Conservation (phyloP, 257 asterid genomes). For the Primulina huaijiensis region DNA sequence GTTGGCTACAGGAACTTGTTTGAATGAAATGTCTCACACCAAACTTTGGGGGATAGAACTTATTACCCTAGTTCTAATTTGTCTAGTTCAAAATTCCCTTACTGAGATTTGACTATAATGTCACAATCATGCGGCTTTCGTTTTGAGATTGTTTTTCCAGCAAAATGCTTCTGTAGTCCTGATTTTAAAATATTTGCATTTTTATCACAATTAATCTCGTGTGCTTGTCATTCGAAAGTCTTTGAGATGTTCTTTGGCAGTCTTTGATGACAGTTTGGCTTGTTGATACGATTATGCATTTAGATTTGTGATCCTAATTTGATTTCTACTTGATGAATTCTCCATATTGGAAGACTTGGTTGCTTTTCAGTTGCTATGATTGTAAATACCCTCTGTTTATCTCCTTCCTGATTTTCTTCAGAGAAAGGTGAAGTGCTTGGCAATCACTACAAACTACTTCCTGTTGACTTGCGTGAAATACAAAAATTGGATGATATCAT, state of each 20-base stretch:
- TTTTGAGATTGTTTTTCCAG: background rate
- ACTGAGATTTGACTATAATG: too few species aligned
- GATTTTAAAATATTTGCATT: background rate
- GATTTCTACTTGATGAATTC: slow-evolving; percentile 12
- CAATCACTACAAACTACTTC: slow-evolving; percentile 86
- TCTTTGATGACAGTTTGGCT: background rate
- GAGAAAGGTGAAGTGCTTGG: slow-evolving; percentile 91
- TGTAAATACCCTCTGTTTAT: slow-evolving; percentile 2
- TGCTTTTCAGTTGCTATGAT: slow-evolving; percentile 9
- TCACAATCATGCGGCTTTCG: too few species aligned
- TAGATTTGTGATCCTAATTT: background rate
- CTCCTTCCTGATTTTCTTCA: slow-evolving; percentile 37
- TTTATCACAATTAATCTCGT: background rate
- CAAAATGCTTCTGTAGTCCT: background rate
- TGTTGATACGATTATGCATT: slow-evolving; percentile 1
- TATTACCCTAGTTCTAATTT: too few species aligned
- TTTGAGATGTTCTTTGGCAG: background rate
- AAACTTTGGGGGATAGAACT: too few species aligned
- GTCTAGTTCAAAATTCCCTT: too few species aligned
- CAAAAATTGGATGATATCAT: slow-evolving; percentile 62
- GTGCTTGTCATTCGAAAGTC: background rate
- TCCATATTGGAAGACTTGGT: background rate
- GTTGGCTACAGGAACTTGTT: too few species aligned
- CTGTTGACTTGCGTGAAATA: slow-evolving; percentile 82
- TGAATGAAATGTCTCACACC: too few species aligned